Base-by-base conservation (phyloP, 1,284 basidiomycete species). In the Testicularia cyperi region DNA sequence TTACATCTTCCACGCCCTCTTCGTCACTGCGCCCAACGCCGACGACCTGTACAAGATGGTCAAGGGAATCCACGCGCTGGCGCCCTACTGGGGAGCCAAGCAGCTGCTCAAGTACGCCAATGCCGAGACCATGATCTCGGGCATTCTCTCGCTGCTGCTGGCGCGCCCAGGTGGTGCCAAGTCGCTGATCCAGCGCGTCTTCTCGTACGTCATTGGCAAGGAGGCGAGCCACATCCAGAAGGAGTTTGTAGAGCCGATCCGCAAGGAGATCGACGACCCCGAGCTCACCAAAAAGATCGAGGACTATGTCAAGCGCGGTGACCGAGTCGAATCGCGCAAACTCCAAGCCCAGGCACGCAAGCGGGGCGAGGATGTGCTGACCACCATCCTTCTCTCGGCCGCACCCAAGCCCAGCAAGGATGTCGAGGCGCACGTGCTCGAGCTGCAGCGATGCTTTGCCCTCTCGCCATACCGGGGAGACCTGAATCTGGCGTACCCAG, bases 1-100 rank as follows among this genome's bases (percentile, higher is more conserved):
- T 7, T 65, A 62, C 46, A 48, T 75, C 21, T 54, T 71, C 52
- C 70, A 73, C 46, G 43, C 64, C 14, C 64, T 74, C 22, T 67
- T 76, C 28, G 70, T 75, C 36, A 57, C 55, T 12, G 62, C 67
- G 6, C 73, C 73, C 20, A 54, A 56, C 20, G 62, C 74, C 4
- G 71, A 75, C 42, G 54, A 49, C 31, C 51, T 73, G 5, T 76
- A 65, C 65, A 56, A 61, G 41, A 54, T 74, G 51, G 48, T 74
- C 39, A 69, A 61, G 42, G 62, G 66, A 18, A 65, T 70, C 32
- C 72, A 74, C 43, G 51, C 53, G 20, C 63, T 75, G 24, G 70
- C 72, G 29, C 74, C 74, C 3, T 75, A 74, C 60, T 75, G 74
- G 74, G 69, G 70, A 10, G 74, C 72, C 27, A 69, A 71, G 41